Percentiles rank a stretch among this genome's conserved stretches.
Conservation (phyloP, 495 filamentous ascomycete genomes). For the Penicillium antarcticum region DNA sequence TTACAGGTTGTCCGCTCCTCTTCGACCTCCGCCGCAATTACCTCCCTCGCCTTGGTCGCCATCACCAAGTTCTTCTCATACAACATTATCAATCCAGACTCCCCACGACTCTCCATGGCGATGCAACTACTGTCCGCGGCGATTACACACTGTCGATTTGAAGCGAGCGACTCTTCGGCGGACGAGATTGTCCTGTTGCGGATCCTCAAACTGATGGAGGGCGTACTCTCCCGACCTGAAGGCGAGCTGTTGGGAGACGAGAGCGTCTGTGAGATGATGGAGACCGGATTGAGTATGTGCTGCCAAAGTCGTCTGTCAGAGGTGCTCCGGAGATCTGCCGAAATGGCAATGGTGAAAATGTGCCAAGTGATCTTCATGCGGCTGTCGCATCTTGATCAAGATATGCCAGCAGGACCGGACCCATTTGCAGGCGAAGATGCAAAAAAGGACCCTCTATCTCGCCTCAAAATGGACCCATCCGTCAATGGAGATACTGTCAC, state of each 20-base stretch:
- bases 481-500: constrained; percentile 67
- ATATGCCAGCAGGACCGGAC: constrained; percentile 58
- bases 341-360: constrained; percentile 98
- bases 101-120: constrained; percentile 78
- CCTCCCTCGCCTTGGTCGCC: constrained; percentile 88
- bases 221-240: constrained; percentile 89
- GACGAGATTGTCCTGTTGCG: constrained; percentile 92
- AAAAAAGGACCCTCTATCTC: constrained; percentile 45
- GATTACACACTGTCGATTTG: constrained; percentile 96
- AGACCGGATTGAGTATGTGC: constrained; percentile 95
- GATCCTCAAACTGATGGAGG: constrained; percentile 96
- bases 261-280: constrained; percentile 99
- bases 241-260: constrained; percentile 91
- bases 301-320: constrained; percentile 91
- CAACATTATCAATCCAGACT: constrained; percentile 77
- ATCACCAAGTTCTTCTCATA: constrained; percentile 98
- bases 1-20: constrained; percentile 96
- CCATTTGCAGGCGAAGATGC: constrained; percentile 50
- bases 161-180: constrained; percentile 89
- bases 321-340: constrained; percentile 82
- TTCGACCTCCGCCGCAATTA: constrained; percentile 93
- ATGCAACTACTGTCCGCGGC: constrained; percentile 95
- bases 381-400: constrained; percentile 78
- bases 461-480: constrained; percentile 83
- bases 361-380: constrained; percentile 96